A percentile compares a stretch with the other conserved stretches of the same genome.
These are phyloP conservation scores for Chlamydomonas incerta DNA, from an alignment of 139 green algal species.

Conservation along the genomic window DNA sequence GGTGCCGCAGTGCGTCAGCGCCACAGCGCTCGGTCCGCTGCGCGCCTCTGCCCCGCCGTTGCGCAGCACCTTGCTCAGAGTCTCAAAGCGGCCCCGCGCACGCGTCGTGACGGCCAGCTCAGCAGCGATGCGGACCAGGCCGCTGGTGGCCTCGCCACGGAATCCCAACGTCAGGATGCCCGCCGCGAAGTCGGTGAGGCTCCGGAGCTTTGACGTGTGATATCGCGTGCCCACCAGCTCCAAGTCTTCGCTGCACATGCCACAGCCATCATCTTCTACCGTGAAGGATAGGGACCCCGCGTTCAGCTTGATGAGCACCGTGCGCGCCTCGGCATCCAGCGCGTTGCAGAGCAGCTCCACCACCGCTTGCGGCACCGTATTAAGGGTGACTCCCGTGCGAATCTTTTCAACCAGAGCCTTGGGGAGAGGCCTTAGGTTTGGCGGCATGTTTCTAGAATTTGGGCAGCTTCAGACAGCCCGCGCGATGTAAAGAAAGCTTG, in stretches of 20 bases:
- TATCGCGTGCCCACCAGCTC: constrained; percentile 26
- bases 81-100: constrained; percentile 68
- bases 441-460: too few relatives aligned
- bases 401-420: constrained; percentile 1
- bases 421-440: neutral
- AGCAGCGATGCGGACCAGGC: constrained; percentile 35
- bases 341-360: constrained; percentile 60
- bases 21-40: neutral
- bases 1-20: constrained; percentile 20
- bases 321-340: constrained; percentile 56
- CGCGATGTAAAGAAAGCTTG: too few relatives aligned
- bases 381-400: constrained; percentile 29
- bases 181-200: neutral
- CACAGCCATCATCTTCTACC: constrained; percentile 66
- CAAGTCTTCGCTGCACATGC: constrained; percentile 46
- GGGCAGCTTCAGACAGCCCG: too few relatives aligned
- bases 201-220: constrained; percentile 52
- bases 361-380: constrained; percentile 47
- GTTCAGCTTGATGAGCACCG: constrained; percentile 53
- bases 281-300: constrained; percentile 13
- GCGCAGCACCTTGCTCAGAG: constrained; percentile 8
- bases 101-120: constrained; percentile 60
- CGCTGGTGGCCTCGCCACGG: constrained; percentile 64
- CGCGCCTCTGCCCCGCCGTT: neutral
- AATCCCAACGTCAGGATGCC: constrained; percentile 60